Percentiles rank a stretch among this genome's conserved stretches.
Evolutionary conservation across 202 grass and related monocot genomes (phyloP).

Genomic region (Musa balbisiana): DNA sequence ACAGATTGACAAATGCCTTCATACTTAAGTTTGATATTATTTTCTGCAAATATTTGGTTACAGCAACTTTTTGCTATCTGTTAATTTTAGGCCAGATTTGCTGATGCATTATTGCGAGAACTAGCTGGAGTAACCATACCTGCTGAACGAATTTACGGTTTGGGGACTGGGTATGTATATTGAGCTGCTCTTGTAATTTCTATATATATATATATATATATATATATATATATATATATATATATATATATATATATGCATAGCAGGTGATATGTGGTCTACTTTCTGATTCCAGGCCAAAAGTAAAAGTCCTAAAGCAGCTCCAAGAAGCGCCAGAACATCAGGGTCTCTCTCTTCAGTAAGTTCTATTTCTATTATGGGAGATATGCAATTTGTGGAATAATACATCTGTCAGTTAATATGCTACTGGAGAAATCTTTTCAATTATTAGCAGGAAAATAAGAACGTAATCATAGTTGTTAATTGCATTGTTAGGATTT

Average conservation of each 20-base stretch:
- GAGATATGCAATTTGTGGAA: background rate
- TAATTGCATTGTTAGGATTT: background rate
- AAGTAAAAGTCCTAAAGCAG: slow-evolving; percentile 73
- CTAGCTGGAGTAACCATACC: slow-evolving; percentile 66
- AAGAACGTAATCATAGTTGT: too few species aligned
- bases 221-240: too few species aligned
- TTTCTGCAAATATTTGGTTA: background rate
- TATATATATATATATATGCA: background rate
- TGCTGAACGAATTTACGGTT: slow-evolving; percentile 78
- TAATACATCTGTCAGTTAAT: background rate
- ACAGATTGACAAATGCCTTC: background rate
- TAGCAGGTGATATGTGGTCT: slow-evolving; percentile 13
- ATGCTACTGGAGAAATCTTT: background rate
- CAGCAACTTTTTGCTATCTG: background rate
- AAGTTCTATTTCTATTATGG: slow-evolving; percentile 19
- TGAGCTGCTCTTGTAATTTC: background rate
- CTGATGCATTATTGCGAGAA: slow-evolving; percentile 72
- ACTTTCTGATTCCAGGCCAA: slow-evolving; percentile 49
- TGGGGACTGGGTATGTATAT: slow-evolving; percentile 72
- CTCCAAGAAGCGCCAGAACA: slow-evolving; percentile 69
- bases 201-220: background rate
- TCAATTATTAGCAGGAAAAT: background rate
- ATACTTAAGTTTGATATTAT: background rate
- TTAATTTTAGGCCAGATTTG: slow-evolving; percentile 61
- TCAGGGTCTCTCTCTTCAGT: slow-evolving; percentile 62